Evolutionary conservation across 768 basidiomycete species (phyloP), one percentile per base, ranked within the genome.

Genomic region (Rossbeevera mucosa): DNA sequence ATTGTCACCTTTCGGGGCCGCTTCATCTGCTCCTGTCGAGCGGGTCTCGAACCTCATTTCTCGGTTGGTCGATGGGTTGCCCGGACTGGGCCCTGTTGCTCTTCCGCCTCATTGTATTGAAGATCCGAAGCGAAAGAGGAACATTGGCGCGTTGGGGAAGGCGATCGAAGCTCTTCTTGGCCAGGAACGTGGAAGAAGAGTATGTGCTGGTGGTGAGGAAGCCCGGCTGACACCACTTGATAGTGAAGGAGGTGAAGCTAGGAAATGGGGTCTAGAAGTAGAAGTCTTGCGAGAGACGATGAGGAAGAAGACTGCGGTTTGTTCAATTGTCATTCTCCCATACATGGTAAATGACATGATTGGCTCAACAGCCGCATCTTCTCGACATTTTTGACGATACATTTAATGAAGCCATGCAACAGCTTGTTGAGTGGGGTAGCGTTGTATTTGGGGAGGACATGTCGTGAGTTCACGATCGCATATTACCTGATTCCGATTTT

Each of bases 341-440:
- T 48, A 42, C 14, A 41, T 52, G 51, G 45, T 53, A 42, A 52
- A 46, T 67, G 47, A 61, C 57, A 55, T 43, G 53, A 54, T 60
- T 51, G 59, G 50, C 51, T 57, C 45, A 47, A 47, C 59, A 88
- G 87, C 73, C 78, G 30, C 76, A 79, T 53, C 71, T 85, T 62
- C 69, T 80, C 54, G 71, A 72, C 8, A 72, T 71, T 11, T 88
- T 88, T 61, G 82, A 86, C 62, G 86, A 88, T 50, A 80, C 84
- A 38, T 92, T 89, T 63, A 76, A 83, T 59, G 83, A 86, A 65
- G 91, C 91, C 20, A 82, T 94, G 54, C 81, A 85, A 57, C 83
- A 92, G 60, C 71, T 93, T 48, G 73, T 80, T 43, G 76, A 82
- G 63, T 89, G 84, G 81, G 87, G 85, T 51, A 83, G 85, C 16